Evolutionary conservation across 1,139 yeast species (phyloP).

Genomic region (Debaryomyces nepalensis): DNA sequence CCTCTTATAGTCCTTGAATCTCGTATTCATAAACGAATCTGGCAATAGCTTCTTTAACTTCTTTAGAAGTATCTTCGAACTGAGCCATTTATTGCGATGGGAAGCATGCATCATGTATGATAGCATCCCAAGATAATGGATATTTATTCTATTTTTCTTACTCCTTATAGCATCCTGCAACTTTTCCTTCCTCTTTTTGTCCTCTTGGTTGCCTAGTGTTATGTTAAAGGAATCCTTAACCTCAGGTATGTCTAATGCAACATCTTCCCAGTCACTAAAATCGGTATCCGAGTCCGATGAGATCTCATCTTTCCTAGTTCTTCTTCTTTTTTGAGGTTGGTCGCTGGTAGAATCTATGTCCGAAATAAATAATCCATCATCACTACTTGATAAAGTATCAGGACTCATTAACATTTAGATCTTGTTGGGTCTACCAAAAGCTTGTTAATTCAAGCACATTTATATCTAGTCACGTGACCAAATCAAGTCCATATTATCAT

Average conservation of each 20-base stretch:
- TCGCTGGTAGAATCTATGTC: conserved; percentile 5
- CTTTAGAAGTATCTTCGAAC: conserved; percentile 25
- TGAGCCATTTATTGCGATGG: conserved; percentile 31
- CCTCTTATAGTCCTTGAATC: conserved; percentile 25
- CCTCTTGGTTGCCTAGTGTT: conserved; percentile 11
- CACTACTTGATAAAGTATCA: background rate
- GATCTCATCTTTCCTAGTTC: background rate
- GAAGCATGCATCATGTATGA: conserved; percentile 31
- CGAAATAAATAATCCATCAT: conserved; percentile 3
- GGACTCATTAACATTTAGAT: background rate
- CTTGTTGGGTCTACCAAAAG: no score
- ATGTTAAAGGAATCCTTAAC: conserved; percentile 17
- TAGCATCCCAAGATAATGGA: conserved; percentile 34
- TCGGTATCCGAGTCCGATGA: conserved; percentile 15
- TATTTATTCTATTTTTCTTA: conserved; percentile 18
- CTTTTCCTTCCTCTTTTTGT: conserved; percentile 12
- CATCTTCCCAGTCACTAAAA: conserved; percentile 30
- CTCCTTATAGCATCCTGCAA: conserved; percentile 11
- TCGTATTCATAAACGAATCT: conserved; percentile 22
- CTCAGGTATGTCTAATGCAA: conserved; percentile 17
- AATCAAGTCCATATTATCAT: background rate
- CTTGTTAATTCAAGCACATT: no score
- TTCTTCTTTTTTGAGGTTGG: background rate
- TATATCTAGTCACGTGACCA: conserved; percentile 5
- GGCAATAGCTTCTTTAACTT: conserved; percentile 35